phyloP scores from a whole-genome alignment of 495 filamentous ascomycete species.

The Filosporella fistucella region DNA sequence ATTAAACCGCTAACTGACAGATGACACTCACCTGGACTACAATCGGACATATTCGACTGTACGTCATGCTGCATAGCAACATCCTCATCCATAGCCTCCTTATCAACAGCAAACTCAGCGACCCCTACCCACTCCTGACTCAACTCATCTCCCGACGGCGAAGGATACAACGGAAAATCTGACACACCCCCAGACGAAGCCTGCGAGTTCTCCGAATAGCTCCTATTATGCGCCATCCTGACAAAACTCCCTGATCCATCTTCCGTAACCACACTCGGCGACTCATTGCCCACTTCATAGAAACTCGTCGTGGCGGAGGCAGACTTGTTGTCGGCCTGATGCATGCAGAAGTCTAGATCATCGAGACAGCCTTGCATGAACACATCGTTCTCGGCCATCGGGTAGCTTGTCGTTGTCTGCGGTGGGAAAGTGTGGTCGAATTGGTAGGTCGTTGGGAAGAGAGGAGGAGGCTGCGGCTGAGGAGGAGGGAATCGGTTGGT shows the following conservation, averaged over 20 bases:
- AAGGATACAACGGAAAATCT: not conserved
- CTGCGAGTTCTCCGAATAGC: slow-evolving; percentile 3
- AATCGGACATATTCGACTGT: not conserved
- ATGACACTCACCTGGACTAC: no score
- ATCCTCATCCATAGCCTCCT: slow-evolving; percentile 5
- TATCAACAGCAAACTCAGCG: slow-evolving; percentile 1
- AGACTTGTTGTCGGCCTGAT: not conserved
- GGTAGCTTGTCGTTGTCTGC: not conserved
- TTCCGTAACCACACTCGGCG: slow-evolving; percentile 1
- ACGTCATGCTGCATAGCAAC: not conserved
- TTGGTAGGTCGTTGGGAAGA: not conserved
- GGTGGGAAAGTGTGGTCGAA: not conserved
- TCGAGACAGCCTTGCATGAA: not conserved
- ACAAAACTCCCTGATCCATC: not conserved
- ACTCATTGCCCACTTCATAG: not conserved
- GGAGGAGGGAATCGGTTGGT: not conserved
- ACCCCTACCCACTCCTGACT: no score
- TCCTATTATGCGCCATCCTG: not conserved
- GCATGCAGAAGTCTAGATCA: not conserved
- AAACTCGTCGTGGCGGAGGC: not conserved
- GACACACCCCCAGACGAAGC: not conserved
- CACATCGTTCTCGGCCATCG: not conserved
- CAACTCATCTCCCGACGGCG: slow-evolving; percentile 1
- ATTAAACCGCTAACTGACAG: no score
- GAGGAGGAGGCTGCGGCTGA: not conserved